Evolutionary conservation across 257 asterid species (phyloP), one percentile per base, ranked within the genome.

Genomic region (Solanum arcanum): DNA sequence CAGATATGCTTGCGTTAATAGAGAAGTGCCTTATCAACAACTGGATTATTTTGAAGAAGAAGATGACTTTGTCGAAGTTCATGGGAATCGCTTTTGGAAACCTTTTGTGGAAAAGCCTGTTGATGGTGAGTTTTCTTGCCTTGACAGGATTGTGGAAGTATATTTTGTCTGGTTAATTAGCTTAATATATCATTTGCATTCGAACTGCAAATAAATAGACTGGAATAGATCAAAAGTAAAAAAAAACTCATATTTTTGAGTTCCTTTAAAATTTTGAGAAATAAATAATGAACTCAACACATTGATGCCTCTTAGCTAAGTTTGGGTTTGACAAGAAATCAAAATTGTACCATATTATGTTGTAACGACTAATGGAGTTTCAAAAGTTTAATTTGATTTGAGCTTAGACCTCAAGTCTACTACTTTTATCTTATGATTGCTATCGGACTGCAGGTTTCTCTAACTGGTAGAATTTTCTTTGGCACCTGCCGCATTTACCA

Each of bases 21-120:
- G 98, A 86, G 98, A 97, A 90, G 89, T 18, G 35, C 96, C 98
- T 12, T 93, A 92, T 86, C 98, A 97, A 94, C 96, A 94, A 92
- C 92, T 95, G 90, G 98, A 94, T 87, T 94, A 93, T 90, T 97
- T 97, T 91, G 86, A 90, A n/a, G 99, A 97, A 94, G 99, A 94
- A 93, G 99, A 97, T 83, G 99, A 97, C 91, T 97, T 91, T 92
- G 96, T 97, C 86, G 98, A 97, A 90, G 99, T 97, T 41, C 97
- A 90, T 70, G 98, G 98, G 66, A 89, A 90, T 86, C 92, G 95
- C 59, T 97, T 97, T 89, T 94, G 96, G 96, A 97, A 97, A 88
- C 99, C 99, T 64, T 94, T 97, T 88, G 99, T 97, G 85, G 99
- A 97, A 96, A 97, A 97, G 90, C 99, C 99, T 70, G 91, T 97